phyloP scores from a whole-genome alignment of 495 filamentous ascomycete species.

The Chaetomidium leptoderma region DNA sequence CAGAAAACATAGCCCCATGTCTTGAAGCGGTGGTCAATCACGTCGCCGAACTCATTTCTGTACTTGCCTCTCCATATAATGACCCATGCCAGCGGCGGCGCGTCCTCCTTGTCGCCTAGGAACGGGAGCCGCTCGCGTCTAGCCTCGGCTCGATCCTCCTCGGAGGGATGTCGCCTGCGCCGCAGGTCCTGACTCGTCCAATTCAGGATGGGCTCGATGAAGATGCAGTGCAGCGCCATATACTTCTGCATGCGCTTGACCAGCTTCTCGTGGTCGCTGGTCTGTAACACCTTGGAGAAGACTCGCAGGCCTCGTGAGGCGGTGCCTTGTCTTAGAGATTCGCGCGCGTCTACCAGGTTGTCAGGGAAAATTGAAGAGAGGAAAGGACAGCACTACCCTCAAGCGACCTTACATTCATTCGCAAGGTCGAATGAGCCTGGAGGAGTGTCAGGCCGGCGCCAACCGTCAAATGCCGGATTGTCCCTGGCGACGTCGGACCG shows the following conservation, averaged over 20 bases:
- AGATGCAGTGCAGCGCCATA: neutral
- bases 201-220: slow-evolving; percentile 12
- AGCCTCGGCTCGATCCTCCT: slow-evolving; percentile 4
- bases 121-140: slow-evolving; percentile 19
- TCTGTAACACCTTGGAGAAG: slow-evolving; percentile 14
- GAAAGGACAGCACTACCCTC: neutral
- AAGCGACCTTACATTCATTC: neutral
- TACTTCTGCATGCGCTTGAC: slow-evolving; percentile 4
- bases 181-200: neutral
- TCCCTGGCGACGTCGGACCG: neutral
- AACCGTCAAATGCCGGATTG: slow-evolving; percentile 8
- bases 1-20: slow-evolving; percentile 28
- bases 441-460: neutral
- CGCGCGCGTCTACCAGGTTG: neutral
- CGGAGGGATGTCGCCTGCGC: neutral
- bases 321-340: neutral
- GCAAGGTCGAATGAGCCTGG: neutral
- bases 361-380: neutral
- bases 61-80: slow-evolving; percentile 21
- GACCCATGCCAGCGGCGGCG: slow-evolving; percentile 28
- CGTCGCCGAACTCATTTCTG: slow-evolving; percentile 20
- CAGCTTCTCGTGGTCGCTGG: slow-evolving; percentile 11
- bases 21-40: neutral
- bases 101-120: slow-evolving; percentile 18
- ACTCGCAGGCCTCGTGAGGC: neutral